Evolutionary conservation across 75 land plant genomes (phyloP).

Genomic region (Isoetes taiwanensis): DNA sequence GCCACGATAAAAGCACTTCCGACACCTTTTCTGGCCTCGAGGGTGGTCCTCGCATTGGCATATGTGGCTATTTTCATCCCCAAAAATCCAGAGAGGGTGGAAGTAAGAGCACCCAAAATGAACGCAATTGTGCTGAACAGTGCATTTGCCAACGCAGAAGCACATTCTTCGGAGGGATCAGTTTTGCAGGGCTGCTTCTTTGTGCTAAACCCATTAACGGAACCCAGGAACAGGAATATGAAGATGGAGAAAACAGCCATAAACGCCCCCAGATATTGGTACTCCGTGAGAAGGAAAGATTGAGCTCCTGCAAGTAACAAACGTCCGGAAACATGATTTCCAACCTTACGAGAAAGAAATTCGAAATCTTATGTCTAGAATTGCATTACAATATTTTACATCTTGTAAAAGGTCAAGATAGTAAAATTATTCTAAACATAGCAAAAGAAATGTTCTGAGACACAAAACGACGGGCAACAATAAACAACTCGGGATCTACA

Average conservation of each 20-base stretch:
- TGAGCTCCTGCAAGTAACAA: slow-evolving; percentile 37
- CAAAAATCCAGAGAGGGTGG: slow-evolving; percentile 57
- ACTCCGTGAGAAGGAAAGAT: slow-evolving; percentile 68
- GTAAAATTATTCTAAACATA: too few species aligned
- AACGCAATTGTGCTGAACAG: slow-evolving; percentile 55
- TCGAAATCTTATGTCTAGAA: too few species aligned
- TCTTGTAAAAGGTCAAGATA: not conserved
- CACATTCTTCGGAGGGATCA: slow-evolving; percentile 35
- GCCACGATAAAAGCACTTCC: slow-evolving; percentile 76
- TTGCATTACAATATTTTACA: too few species aligned
- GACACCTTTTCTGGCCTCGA: slow-evolving; percentile 77
- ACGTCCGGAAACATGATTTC: too few species aligned
- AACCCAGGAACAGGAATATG: slow-evolving; percentile 70
- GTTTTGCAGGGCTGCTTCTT: slow-evolving; percentile 47
- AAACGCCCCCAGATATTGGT: slow-evolving; percentile 24
- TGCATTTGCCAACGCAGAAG: slow-evolving; percentile 56
- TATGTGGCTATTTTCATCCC: slow-evolving; percentile 91
- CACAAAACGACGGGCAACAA: too few species aligned
- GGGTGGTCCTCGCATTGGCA: slow-evolving; percentile 79
- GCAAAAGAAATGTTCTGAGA: too few species aligned
- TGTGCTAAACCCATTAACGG: slow-evolving; percentile 68
- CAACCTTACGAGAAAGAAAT: not conserved
- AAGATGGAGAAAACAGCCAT: slow-evolving; percentile 59
- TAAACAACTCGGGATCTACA: too few species aligned
- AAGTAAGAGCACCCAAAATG: slow-evolving; percentile 66